These are phyloP conservation scores for Apiospora marii DNA, from an alignment of 2,329 filamentous ascomycete genomes.

Conservation along the genomic window DNA sequence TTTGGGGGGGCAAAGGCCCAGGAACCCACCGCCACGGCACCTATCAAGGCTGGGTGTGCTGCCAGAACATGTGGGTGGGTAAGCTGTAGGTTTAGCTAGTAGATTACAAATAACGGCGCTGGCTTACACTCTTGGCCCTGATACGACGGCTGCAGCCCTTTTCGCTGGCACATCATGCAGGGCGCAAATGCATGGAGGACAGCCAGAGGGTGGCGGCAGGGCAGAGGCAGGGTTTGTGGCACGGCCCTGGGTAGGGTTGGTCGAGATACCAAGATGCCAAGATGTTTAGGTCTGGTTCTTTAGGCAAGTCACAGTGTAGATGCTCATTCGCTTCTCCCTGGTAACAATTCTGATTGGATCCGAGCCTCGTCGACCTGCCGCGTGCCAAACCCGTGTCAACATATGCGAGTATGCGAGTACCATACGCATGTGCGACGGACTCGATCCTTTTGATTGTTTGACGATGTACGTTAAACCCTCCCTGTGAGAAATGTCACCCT, in stretches of 20 bases:
- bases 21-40: slow-evolving; percentile 1
- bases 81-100: neutral
- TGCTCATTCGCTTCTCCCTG: slow-evolving; percentile 2
- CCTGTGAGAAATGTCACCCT: neutral
- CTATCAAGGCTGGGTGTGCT: slow-evolving; percentile 9
- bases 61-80: neutral
- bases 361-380: slow-evolving; percentile 2
- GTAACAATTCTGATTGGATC: slow-evolving; percentile 7
- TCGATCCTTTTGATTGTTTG: slow-evolving; percentile 13
- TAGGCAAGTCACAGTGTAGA: slow-evolving; percentile 19
- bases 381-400: neutral
- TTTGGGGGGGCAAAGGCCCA: neutral
- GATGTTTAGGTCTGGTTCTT: neutral
- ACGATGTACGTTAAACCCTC: neutral
- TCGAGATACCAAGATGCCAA: slow-evolving; percentile 15
- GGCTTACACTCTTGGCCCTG: neutral
- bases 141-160: slow-evolving; percentile 10
- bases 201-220: neutral
- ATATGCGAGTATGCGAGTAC: neutral
- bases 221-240: neutral
- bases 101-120: slow-evolving; percentile 9
- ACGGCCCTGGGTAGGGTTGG: neutral
- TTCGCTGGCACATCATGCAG: neutral
- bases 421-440: slow-evolving; percentile 7
- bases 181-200: neutral